A percentile compares a stretch with the other conserved stretches of the same genome.
These are phyloP conservation scores for Pezicula radicicola DNA, from an alignment of 2,329 filamentous ascomycete genomes.

Conservation along the genomic window DNA sequence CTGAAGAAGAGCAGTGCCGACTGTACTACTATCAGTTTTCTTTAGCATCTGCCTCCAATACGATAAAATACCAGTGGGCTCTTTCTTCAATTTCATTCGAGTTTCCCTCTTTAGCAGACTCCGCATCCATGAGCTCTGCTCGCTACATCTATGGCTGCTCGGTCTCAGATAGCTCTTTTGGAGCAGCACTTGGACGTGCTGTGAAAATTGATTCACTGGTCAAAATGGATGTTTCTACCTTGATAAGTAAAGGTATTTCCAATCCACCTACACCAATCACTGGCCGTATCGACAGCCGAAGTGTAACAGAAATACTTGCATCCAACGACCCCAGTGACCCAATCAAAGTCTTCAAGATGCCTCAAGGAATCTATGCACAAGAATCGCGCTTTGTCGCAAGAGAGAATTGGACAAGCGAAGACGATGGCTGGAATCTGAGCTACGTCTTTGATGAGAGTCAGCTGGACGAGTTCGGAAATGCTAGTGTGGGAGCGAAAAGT, in stretches of 20 bases:
- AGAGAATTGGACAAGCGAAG: conserved; percentile 41
- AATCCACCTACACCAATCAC: conserved; percentile 45
- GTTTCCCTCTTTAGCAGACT: conserved; percentile 58
- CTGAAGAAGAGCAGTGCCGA: conserved; percentile 63
- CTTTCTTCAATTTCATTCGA: conserved; percentile 65
- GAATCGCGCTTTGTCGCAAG: conserved; percentile 64
- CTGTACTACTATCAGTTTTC: conserved; percentile 68
- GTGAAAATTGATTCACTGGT: conserved; percentile 65
- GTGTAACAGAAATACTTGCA: conserved; percentile 47
- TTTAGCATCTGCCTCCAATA: conserved; percentile 30
- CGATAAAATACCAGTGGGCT: conserved; percentile 61
- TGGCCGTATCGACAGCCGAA: conserved; percentile 60
- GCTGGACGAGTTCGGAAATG: conserved; percentile 36
- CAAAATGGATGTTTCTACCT: conserved; percentile 53
- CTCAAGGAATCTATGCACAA: conserved; percentile 59
- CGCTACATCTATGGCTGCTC: conserved; percentile 68
- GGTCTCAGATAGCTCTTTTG: conserved; percentile 53
- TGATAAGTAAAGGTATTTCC: conserved; percentile 50
- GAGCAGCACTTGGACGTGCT: conserved; percentile 58
- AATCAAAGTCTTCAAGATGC: conserved; percentile 60
- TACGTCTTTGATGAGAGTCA: conserved; percentile 71
- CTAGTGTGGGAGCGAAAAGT: conserved; percentile 41
- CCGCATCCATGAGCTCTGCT: conserved; percentile 51
- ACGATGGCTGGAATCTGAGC: conserved; percentile 65
- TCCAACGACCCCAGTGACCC: conserved; percentile 46